A percentile compares a stretch with the other conserved stretches of the same genome.
Evolutionary conservation across 202 grass and related monocot species (phyloP).

Genomic region (Elaeis oleifera): DNA sequence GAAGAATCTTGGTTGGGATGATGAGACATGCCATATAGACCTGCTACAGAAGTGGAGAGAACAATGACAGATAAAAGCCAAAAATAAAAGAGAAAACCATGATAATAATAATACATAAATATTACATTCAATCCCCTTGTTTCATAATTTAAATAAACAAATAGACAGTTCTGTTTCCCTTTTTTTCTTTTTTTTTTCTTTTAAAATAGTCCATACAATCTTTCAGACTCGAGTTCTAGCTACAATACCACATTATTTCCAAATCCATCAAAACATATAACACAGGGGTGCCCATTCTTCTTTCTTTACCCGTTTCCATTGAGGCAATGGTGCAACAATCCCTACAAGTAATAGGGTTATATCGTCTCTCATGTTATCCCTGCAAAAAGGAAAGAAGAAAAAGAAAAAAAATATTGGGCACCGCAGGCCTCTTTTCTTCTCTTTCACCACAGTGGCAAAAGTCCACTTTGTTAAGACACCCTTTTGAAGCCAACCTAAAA

Average conservation of each 20-base stretch:
- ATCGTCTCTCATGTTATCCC: slow-evolving; percentile 25
- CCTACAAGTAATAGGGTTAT: slow-evolving; percentile 1
- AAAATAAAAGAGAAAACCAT: slow-evolving; percentile 18
- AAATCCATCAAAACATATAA: slow-evolving; percentile 23
- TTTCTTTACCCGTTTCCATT: background rate
- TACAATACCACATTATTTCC: slow-evolving; percentile 25
- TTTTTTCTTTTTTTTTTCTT: background rate
- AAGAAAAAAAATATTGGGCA: background rate
- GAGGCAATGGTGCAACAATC: slow-evolving; percentile 8
- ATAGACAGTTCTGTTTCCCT: background rate
- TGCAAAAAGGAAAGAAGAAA: slow-evolving; percentile 5
- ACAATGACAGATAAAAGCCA: slow-evolving; percentile 32
- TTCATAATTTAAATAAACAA: slow-evolving; percentile 13
- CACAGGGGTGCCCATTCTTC: slow-evolving; percentile 7
- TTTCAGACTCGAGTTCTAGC: background rate
- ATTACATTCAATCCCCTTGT: slow-evolving; percentile 22
- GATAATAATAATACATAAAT: background rate
- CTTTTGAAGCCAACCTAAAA: slow-evolving; percentile 18
- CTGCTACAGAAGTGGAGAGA: slow-evolving; percentile 38
- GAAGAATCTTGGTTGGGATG: slow-evolving; percentile 66
- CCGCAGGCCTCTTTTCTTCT: background rate
- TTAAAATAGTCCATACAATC: too few relatives aligned
- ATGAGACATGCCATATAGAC: slow-evolving; percentile 52
- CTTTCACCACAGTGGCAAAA: slow-evolving; percentile 13
- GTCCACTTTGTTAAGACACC: slow-evolving; percentile 1